Conservation (phyloP, 108 stramenopile species). For the Pseudonitzschia delicatissima region DNA sequence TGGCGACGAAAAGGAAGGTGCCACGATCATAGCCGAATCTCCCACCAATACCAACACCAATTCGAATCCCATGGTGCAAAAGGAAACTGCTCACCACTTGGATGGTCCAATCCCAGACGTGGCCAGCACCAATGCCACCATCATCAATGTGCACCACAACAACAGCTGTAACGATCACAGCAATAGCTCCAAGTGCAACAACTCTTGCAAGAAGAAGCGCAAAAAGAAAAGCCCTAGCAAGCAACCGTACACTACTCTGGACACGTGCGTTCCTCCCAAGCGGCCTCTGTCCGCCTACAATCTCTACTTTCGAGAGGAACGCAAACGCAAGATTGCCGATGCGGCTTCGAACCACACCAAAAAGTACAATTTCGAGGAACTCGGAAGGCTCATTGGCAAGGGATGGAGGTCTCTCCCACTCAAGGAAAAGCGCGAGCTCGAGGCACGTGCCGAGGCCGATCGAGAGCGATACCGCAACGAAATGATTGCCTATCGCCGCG, state of each 20-base stretch:
- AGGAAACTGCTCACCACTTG: too few species aligned
- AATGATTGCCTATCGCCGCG: not conserved
- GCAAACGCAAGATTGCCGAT: not conserved
- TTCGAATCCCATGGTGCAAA: not conserved
- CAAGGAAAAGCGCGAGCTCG: not conserved
- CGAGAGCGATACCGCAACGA: not conserved
- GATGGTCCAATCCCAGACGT: too few species aligned
- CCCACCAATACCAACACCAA: not conserved
- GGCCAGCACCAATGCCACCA: not conserved
- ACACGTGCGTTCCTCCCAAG: constrained; percentile 13
- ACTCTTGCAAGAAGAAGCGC: not conserved
- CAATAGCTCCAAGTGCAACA: not conserved
- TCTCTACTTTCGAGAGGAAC: constrained; percentile 24
- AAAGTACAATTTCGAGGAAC: not conserved
- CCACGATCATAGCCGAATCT: not conserved
- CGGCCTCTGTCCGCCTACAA: constrained; percentile 22
- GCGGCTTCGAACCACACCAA: not conserved
- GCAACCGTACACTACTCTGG: too few species aligned
- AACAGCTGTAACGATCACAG: not conserved
- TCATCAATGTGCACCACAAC: not conserved
- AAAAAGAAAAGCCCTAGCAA: not conserved
- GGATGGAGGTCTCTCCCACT: not conserved
- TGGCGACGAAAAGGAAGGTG: not conserved
- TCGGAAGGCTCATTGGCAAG: not conserved
- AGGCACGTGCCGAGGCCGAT: not conserved